Conservation (phyloP, 129 eudicot genomes). For the Centella asiatica region DNA sequence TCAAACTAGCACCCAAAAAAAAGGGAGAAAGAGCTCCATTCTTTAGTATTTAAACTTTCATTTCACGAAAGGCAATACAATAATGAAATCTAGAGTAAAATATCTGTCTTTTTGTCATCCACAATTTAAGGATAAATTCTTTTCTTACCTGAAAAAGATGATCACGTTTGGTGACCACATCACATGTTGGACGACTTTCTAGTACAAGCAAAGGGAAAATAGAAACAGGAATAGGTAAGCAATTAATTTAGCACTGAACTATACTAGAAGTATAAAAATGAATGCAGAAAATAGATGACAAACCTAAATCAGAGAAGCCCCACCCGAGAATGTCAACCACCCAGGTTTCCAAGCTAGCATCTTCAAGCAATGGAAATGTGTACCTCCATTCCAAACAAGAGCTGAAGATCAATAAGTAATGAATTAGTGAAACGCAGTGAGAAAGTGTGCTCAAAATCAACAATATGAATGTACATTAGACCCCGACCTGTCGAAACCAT, state of each 20-base stretch:
- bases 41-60: no score
- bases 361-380: conserved; percentile 78
- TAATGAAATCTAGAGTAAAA: neutral
- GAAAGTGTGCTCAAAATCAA: neutral
- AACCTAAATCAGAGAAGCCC: conserved; percentile 94
- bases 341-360: conserved; percentile 79
- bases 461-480: neutral
- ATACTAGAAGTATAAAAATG: neutral
- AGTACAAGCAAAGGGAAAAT: conserved; percentile 17
- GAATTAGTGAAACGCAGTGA: conserved; percentile 23
- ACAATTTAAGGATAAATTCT: neutral
- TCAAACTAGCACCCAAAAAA: no score
- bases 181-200: conserved; percentile 67
- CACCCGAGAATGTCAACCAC: conserved; percentile 89
- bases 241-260: neutral
- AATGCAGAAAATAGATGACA: conserved; percentile 8
- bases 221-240: conserved; percentile 9
- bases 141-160: conserved; percentile 71
- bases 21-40: neutral
- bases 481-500: conserved; percentile 85
- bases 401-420: conserved; percentile 53
- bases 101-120: neutral
- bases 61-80: no score
- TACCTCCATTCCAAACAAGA: conserved; percentile 97
- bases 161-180: conserved; percentile 75